A percentile compares a stretch with the other conserved stretches of the same genome.
Evolutionary conservation across 2,329 filamentous ascomycete genomes (phyloP).

Genomic region (Trichoderma sp.): DNA sequence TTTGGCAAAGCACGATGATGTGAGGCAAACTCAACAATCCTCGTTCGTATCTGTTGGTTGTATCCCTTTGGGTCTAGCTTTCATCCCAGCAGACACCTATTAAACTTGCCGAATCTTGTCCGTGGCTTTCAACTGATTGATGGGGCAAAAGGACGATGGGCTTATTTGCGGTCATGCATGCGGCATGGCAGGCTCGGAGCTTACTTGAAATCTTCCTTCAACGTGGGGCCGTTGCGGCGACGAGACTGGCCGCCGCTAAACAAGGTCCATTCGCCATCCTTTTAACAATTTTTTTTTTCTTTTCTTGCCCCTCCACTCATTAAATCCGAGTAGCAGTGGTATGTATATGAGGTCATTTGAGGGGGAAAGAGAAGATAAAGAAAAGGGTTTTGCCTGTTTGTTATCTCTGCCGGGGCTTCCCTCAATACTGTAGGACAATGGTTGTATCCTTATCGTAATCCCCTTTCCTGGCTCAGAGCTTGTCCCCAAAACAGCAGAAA

Average conservation of each 20-base stretch:
- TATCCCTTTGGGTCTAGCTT: background rate
- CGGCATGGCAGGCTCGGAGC: background rate
- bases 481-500: background rate
- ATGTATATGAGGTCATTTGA: background rate
- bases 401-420: background rate
- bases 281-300: background rate
- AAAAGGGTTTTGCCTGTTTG: background rate
- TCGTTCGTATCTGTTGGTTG: background rate
- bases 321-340: background rate
- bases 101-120: background rate
- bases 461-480: background rate
- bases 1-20: background rate
- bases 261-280: background rate
- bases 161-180: background rate
- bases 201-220: background rate
- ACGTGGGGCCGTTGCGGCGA: slow-evolving; percentile 20
- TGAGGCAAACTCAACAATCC: background rate
- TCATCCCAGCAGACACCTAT: background rate
- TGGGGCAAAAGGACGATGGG: background rate
- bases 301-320: background rate
- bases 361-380: background rate
- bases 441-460: background rate
- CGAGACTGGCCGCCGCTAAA: slow-evolving; percentile 8
- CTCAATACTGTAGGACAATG: background rate
- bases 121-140: background rate